Conservation (phyloP, 2,329 filamentous ascomycete species). For the Clarireedia homoeocarpa region DNA sequence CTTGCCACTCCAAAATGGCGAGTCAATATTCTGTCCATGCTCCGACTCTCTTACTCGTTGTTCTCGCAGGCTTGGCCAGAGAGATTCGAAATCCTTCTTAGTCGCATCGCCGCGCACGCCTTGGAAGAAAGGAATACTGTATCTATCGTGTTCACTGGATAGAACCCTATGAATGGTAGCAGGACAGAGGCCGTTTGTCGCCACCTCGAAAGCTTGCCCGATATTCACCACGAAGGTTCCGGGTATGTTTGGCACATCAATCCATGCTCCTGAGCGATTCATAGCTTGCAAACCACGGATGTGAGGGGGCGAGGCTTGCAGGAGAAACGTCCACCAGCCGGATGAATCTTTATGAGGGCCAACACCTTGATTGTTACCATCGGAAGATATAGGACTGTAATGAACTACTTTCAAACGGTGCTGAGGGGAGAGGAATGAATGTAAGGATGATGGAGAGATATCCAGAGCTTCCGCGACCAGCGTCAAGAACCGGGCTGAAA, state of each 20-base stretch:
- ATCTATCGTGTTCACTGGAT: slow-evolving; percentile 4
- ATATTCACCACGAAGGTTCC: slow-evolving; percentile 8
- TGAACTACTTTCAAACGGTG: slow-evolving; percentile 5
- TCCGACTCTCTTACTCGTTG: neutral
- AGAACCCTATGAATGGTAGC: slow-evolving; percentile 5
- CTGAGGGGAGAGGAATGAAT: slow-evolving; percentile 4
- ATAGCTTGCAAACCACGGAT: slow-evolving; percentile 6
- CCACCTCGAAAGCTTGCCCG: slow-evolving; percentile 6
- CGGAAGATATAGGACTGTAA: neutral
- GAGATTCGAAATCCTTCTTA: slow-evolving; percentile 5
- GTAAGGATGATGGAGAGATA: neutral
- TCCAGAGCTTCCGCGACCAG: slow-evolving; percentile 3
- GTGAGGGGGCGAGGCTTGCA: slow-evolving; percentile 5
- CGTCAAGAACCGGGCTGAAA: neutral
- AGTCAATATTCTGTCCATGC: neutral
- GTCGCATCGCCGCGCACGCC: slow-evolving; percentile 6
- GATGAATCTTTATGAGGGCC: slow-evolving; percentile 8
- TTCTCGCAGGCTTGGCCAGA: neutral
- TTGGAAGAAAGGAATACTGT: slow-evolving; percentile 6
- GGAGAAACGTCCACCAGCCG: slow-evolving; percentile 7
- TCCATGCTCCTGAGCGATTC: slow-evolving; percentile 3
- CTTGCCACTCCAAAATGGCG: neutral
- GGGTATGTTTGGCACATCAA: slow-evolving; percentile 7
- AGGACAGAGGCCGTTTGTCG: slow-evolving; percentile 5
- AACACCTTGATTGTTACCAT: slow-evolving; percentile 1